These are phyloP conservation scores for Pyricularia sp. DNA, from an alignment of 2,329 filamentous ascomycete species.

Conservation along the genomic window DNA sequence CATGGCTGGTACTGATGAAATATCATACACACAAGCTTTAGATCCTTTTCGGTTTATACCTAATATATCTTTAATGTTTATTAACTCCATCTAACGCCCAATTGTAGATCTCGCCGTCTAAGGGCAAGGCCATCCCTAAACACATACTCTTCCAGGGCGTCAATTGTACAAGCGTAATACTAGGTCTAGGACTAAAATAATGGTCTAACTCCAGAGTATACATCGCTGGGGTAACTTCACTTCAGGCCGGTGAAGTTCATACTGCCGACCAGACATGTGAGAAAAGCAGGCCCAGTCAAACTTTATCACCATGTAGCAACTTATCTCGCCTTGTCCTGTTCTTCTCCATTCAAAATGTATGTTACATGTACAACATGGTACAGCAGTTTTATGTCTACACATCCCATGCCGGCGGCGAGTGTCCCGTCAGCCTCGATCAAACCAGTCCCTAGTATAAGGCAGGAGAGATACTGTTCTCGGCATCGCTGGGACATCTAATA, in stretches of 20 bases:
- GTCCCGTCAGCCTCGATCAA: background rate
- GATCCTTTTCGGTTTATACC: too few species aligned
- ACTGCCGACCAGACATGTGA: background rate
- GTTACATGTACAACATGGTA: background rate
- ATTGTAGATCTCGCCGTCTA: background rate
- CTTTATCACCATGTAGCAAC: background rate
- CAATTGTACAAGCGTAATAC: background rate
- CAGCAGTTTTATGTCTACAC: background rate
- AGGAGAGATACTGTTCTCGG: background rate
- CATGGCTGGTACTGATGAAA: too few species aligned
- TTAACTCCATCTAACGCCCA: background rate
- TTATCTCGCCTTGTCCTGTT: constrained; percentile 11
- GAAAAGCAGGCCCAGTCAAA: background rate
- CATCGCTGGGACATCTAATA: background rate
- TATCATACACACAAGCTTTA: too few species aligned
- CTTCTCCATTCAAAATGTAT: constrained; percentile 7
- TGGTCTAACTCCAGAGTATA: too few species aligned
- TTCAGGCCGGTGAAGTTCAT: background rate
- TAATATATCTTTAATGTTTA: too few species aligned
- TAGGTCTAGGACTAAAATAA: too few species aligned
- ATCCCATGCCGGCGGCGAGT: background rate
- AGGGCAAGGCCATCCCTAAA: background rate
- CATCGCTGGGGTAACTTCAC: background rate
- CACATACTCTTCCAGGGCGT: too few species aligned
- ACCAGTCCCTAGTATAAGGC: background rate